Evolutionary conservation across 2,329 filamentous ascomycete species (phyloP).

Genomic region (Penicillium sp.): DNA sequence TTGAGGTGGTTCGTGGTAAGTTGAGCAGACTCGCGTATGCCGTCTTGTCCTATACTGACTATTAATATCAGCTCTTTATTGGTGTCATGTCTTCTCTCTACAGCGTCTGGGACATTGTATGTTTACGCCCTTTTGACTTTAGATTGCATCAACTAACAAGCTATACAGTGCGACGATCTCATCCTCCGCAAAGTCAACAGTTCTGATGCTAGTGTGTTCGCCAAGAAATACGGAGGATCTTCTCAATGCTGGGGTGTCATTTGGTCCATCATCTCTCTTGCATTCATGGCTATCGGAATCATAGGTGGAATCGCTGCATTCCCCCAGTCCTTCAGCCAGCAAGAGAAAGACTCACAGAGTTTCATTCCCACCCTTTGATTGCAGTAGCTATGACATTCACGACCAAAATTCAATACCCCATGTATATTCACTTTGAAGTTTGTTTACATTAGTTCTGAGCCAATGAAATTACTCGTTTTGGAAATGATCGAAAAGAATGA

Average conservation of each 20-base stretch:
- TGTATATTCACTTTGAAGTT: neutral
- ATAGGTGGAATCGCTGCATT: conserved; percentile 77
- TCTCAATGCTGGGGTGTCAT: conserved; percentile 79
- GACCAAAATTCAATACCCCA: neutral
- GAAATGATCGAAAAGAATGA: too few species aligned
- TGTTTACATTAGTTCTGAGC: neutral
- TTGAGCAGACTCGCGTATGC: conserved; percentile 13
- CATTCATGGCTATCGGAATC: conserved; percentile 72
- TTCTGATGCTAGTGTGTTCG: conserved; percentile 77
- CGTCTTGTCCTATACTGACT: conserved; percentile 1
- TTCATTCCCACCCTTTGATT: conserved; percentile 56
- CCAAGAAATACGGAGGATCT: conserved; percentile 73
- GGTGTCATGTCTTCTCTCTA: conserved; percentile 80
- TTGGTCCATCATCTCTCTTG: conserved; percentile 71
- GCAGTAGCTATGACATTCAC: neutral
- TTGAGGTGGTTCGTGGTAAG: conserved; percentile 68
- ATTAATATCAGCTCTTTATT: conserved; percentile 62
- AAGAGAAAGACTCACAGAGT: conserved; percentile 66
- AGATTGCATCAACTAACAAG: conserved; percentile 5
- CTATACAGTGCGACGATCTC: conserved; percentile 67
- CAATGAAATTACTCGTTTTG: too few species aligned
- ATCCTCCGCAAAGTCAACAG: conserved; percentile 78
- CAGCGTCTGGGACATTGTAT: conserved; percentile 76
- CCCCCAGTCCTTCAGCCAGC: conserved; percentile 66
- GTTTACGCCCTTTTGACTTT: conserved; percentile 17